These are phyloP conservation scores for Phytophthora vignae DNA, from an alignment of 352 stramenopile genomes.

Conservation along the genomic window DNA sequence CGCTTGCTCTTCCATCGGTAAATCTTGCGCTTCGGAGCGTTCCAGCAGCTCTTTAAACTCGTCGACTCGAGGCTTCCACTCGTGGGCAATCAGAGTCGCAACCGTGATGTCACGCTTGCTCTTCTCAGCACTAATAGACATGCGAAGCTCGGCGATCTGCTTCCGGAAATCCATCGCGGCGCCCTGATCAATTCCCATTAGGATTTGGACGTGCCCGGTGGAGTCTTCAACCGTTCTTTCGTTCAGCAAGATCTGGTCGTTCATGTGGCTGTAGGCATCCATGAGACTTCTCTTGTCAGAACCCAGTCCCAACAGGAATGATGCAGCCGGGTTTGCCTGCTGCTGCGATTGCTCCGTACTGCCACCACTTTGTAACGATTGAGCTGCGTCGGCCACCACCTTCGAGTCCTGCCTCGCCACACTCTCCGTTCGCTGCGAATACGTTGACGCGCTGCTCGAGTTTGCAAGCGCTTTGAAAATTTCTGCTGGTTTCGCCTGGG, in stretches of 20 bases:
- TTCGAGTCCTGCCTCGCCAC: no score
- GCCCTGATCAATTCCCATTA: slow-evolving; percentile 32
- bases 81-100: slow-evolving; percentile 45
- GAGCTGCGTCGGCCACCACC: no score
- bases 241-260: slow-evolving; percentile 53
- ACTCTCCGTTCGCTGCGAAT: neutral
- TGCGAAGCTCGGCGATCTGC: slow-evolving; percentile 48
- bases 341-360: neutral
- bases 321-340: slow-evolving; percentile 2
- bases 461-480: slow-evolving; percentile 14
- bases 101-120: slow-evolving; percentile 50
- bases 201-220: slow-evolving; percentile 30
- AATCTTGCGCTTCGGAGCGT: neutral
- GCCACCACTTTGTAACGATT: neutral
- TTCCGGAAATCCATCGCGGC: slow-evolving; percentile 43
- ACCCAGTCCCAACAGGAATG: slow-evolving; percentile 7
- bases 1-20: slow-evolving; percentile 22
- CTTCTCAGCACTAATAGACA: slow-evolving; percentile 43
- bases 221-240: slow-evolving; percentile 44
- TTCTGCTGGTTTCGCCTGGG: slow-evolving; percentile 4
- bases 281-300: slow-evolving; percentile 30
- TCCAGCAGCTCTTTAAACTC: slow-evolving; percentile 29
- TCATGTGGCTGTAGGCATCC: slow-evolving; percentile 45
- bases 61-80: slow-evolving; percentile 25
- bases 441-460: neutral